phyloP scores from a whole-genome alignment of 805 yeast species.

The Kodamaea jinghongensis region DNA sequence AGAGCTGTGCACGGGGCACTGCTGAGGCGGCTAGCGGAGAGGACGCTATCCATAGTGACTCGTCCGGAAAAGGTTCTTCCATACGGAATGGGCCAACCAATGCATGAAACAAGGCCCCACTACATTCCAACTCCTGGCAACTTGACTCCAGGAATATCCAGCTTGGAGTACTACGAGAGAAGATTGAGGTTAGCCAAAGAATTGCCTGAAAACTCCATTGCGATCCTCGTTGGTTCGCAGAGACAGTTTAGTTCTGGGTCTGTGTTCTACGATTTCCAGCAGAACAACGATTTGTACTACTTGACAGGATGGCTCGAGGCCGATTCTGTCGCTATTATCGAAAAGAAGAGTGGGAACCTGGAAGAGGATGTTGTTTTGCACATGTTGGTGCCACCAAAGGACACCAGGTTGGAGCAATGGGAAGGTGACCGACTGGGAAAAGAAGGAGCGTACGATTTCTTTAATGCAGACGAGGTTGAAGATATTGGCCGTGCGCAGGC shows the following conservation, averaged over 20 bases:
- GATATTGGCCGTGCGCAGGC: constrained; percentile 44
- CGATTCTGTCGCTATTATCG: constrained; percentile 65
- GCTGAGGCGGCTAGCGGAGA: background rate
- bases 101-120: constrained; percentile 78
- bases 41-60: constrained; percentile 3
- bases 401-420: constrained; percentile 82
- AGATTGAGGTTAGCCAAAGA: constrained; percentile 55
- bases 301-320: constrained; percentile 94
- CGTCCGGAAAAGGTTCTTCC: constrained; percentile 20
- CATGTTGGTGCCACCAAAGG: constrained; percentile 83
- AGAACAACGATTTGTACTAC: constrained; percentile 83
- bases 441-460: constrained; percentile 74
- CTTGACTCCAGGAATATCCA: constrained; percentile 83
- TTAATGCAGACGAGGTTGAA: constrained; percentile 80
- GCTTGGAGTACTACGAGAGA: constrained; percentile 76
- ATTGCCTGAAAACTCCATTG: constrained; percentile 63
- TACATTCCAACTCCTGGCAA: constrained; percentile 71
- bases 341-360: constrained; percentile 51
- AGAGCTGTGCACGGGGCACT: too few relatives aligned
- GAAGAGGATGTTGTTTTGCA: constrained; percentile 58
- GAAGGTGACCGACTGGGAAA: constrained; percentile 91
- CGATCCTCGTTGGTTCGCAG: constrained; percentile 69
- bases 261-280: constrained; percentile 90
- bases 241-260: constrained; percentile 83
- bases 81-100: constrained; percentile 76